Evolutionary conservation across 805 yeast species (phyloP), one percentile per base, ranked within the genome.

Genomic region (Priceomyces haplophilus): DNA sequence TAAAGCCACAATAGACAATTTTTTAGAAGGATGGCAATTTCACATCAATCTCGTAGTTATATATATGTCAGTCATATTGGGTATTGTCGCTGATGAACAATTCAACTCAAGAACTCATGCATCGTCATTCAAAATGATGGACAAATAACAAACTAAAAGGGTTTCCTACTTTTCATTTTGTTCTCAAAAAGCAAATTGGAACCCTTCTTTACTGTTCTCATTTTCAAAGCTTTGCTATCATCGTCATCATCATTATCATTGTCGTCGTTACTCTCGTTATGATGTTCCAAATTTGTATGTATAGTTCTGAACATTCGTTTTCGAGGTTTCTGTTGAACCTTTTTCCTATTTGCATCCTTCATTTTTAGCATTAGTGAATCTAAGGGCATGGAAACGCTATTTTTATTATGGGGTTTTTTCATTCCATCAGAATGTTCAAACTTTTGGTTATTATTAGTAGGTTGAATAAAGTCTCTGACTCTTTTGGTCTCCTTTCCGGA

Each of bases 361-460:
- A 67, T 55, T 40, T 55, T 63, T 46, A 69, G 67, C 61, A 67
- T 54, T 40, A 70, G 58, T 5, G 72, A 67, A 12, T 54, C 43
- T 68, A 70, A 66, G 2, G 75, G 65, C 43, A 54, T 57, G 5
- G 69, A 64, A 20, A 54, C 51, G 7, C 46, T 35, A 18, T 50
- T 50, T 18, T 20, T 25, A 29, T 30, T 21, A 27, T 29, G 20
- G 11, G 18, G 13, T n/a, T 20, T 32, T 17, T 20, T 33, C 20
- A 32, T 38, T 19, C 33, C 12, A 10, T 25, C 15, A 10, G 7
- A 19, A 17, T 24, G 20, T 10, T 11, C 34, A n/a, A 17, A 12
- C 41, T 25, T 31, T 16, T 24, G n/a, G 5, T 35, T 32, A 8
- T 29, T 38, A 16, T 24, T 18, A 30, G 24, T 18, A 19, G 13